Evolutionary conservation across 2,329 filamentous ascomycete genomes (phyloP).

Genomic region (Ophiostoma tasmaniense): DNA sequence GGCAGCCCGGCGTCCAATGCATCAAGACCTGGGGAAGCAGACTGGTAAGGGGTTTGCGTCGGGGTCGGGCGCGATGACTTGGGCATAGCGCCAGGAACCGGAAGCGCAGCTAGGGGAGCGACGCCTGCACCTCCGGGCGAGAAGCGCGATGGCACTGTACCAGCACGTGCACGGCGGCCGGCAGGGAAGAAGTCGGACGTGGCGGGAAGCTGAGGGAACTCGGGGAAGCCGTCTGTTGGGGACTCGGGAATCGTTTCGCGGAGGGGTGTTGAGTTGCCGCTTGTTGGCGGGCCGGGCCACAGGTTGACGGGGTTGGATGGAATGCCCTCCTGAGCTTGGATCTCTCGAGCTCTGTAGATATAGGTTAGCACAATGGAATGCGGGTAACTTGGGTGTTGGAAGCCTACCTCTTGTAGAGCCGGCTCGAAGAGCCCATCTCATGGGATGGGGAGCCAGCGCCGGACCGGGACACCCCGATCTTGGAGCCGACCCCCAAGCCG

Average conservation of each 20-base stretch:
- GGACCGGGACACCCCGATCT: constrained; percentile 60
- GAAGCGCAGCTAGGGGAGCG: constrained; percentile 48
- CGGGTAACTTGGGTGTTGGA: background rate
- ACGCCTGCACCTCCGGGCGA: constrained; percentile 63
- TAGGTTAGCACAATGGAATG: background rate
- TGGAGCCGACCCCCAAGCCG: constrained; percentile 48
- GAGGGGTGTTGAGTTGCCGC: constrained; percentile 89
- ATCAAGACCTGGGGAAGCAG: constrained; percentile 49
- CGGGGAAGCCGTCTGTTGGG: constrained; percentile 89
- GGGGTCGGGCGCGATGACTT: constrained; percentile 81
- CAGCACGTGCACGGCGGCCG: constrained; percentile 75
- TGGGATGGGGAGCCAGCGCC: constrained; percentile 95
- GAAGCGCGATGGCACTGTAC: constrained; percentile 92
- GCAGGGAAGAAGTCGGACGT: constrained; percentile 58
- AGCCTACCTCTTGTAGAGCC: constrained; percentile 88
- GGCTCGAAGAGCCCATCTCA: constrained; percentile 64
- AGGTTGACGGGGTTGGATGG: constrained; percentile 58
- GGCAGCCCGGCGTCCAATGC: constrained; percentile 30
- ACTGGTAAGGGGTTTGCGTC: constrained; percentile 78
- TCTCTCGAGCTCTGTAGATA: constrained; percentile 75
- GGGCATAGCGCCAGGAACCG: constrained; percentile 40
- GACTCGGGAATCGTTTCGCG: constrained; percentile 97
- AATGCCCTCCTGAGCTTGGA: constrained; percentile 91
- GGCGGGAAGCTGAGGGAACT: constrained; percentile 66
- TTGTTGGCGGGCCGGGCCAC: constrained; percentile 94